A percentile compares a stretch with the other conserved stretches of the same genome.
Conservation (phyloP, 805 yeast genomes). For the Kuraishia borneana region DNA sequence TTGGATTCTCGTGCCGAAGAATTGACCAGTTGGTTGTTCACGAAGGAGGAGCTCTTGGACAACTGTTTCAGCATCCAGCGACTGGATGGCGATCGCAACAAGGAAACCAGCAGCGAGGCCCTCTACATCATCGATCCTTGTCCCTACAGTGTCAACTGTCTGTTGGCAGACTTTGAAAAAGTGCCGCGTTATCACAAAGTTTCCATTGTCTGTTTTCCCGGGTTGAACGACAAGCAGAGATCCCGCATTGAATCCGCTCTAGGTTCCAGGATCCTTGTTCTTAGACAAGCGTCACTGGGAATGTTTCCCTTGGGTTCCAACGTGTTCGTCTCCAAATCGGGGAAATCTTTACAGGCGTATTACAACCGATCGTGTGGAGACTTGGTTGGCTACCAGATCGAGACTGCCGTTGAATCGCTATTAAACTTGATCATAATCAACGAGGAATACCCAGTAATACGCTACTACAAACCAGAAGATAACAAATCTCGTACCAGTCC, state of each 20-base stretch:
- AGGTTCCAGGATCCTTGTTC: conserved; percentile 8
- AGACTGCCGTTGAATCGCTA: conserved; percentile 49
- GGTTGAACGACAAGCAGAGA: conserved; percentile 17
- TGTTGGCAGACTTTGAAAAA: conserved; percentile 58
- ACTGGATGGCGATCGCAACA: conserved; percentile 1
- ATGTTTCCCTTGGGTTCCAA: conserved; percentile 59
- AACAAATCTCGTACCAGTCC: conserved; percentile 41
- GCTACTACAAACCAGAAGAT: conserved; percentile 53
- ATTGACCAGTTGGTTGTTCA: conserved; percentile 1
- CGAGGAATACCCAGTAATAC: conserved; percentile 80
- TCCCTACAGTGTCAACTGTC: conserved; percentile 59
- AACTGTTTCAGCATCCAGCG: conserved; percentile 1
- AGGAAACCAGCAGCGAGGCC: conserved; percentile 28
- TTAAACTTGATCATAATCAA: conserved; percentile 65
- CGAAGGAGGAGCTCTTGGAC: conserved; percentile 1
- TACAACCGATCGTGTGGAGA: conserved; percentile 57
- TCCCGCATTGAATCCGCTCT: conserved; percentile 8
- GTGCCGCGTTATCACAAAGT: conserved; percentile 71
- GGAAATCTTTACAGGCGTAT: conserved; percentile 57
- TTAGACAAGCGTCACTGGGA: conserved; percentile 28
- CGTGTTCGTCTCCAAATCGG: conserved; percentile 55
- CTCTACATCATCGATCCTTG: conserved; percentile 70
- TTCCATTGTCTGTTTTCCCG: conserved; percentile 64
- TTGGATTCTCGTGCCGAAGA: conserved; percentile 2
- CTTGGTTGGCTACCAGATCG: conserved; percentile 46